Conservation (phyloP, 228 moss, liverwort and hornwort genomes). For the Sphagnum magellanicum region DNA sequence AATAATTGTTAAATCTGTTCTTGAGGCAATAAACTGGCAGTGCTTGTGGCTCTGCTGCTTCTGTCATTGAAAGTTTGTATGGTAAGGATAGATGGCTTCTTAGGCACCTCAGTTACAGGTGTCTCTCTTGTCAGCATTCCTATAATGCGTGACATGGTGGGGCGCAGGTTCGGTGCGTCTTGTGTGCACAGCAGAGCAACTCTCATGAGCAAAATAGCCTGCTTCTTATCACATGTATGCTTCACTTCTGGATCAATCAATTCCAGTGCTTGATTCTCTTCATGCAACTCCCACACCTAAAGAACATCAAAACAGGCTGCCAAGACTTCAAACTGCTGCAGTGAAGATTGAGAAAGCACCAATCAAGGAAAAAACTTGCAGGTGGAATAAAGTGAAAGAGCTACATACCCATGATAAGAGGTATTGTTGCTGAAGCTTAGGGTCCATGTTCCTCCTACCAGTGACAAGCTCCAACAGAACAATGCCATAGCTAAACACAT, state of each 20-base stretch:
- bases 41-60: too few relatives aligned
- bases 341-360: too few relatives aligned
- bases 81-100: conserved; percentile 5
- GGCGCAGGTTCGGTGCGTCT: conserved; percentile 29
- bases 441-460: conserved; percentile 41
- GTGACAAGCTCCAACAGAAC: conserved; percentile 46
- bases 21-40: too few relatives aligned
- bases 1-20: too few relatives aligned
- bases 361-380: too few relatives aligned
- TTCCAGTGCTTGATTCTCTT: conserved; percentile 23
- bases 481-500: conserved; percentile 52
- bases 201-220: conserved; percentile 23
- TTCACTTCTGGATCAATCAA: conserved; percentile 31
- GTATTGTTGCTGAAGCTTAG: conserved; percentile 36
- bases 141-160: conserved; percentile 34
- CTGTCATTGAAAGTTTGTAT: too few relatives aligned
- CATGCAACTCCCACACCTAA: conserved; percentile 40
- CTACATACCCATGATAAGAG: conserved; percentile 49
- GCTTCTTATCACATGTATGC: conserved; percentile 19
- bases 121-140: conserved; percentile 26
- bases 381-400: too few relatives aligned
- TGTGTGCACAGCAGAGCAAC: conserved; percentile 50
- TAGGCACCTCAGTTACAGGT: conserved; percentile 17
- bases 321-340: too few relatives aligned
- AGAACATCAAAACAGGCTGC: too few relatives aligned